Base-by-base conservation (phyloP, 345 rosid genomes). In the Eutrema heterophyllum region DNA sequence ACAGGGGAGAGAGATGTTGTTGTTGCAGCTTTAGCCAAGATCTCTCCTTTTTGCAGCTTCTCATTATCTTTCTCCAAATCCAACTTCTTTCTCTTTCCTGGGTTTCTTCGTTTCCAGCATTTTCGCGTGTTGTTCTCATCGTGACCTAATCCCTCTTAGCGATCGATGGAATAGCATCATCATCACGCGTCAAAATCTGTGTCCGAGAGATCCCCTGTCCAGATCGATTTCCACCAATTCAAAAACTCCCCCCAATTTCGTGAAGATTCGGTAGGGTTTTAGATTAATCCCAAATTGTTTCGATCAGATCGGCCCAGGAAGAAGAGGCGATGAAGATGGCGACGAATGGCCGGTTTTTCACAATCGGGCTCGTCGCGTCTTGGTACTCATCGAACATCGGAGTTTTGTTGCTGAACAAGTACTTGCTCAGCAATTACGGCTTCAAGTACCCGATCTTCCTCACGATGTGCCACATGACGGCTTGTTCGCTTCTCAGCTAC, bases 401-500 rank as follows among this genome's bases (percentile, higher is more conserved):
- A 29, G 99, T 96, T 0, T 71, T 96, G 79, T 69, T 96, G 58
- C 83, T 96, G 30, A 96, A 96, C 89, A 96, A 96, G 85, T 96
- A 92, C 78, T 78, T 92, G 71, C 82, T 96, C 4, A 89, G 95
- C 84, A 92, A 92, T 75, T 96, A 92, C 27, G 99, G 98, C 5
- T 96, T 96, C 90, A 96, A 86, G 85, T 96, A 92, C 76, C 99
- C 99, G 71, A 96, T 96, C 83, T 96, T 96, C 77, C 83, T 96
- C 67, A 92, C 99, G 68, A 92, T 96, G 98, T 96, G 99, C 65
- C 99, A 96, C 86, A 96, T 96, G 99, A 96, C 96, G 9, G 98
- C 99, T 43, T 96, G 99, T 64, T 89, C 96, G 39, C 72, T 96
- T 80, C 80, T 96, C 39, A 90, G 97, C 82, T 96, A 96, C 79